Evolutionary conservation across 164 flowering plant species (phyloP).

Genomic region (Tetrastigma voinierianum): DNA sequence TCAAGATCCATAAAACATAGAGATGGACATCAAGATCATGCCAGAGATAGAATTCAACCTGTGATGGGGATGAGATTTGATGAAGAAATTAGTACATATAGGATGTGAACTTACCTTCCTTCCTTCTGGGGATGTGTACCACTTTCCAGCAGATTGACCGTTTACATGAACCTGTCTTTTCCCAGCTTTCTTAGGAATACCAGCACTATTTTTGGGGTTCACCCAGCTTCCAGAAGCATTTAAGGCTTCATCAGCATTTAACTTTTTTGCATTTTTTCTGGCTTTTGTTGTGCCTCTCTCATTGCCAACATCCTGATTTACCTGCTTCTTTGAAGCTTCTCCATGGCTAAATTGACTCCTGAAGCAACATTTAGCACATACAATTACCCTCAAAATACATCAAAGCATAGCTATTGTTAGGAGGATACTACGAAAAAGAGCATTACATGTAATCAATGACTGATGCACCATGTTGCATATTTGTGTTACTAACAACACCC

Average conservation of each 20-base stretch:
- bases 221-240: slow-evolving; percentile 55
- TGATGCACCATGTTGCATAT: slow-evolving; percentile 29
- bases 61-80: no score
- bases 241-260: slow-evolving; percentile 28
- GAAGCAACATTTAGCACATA: slow-evolving; percentile 14
- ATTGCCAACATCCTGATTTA: slow-evolving; percentile 16
- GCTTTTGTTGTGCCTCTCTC: slow-evolving; percentile 27
- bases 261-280: slow-evolving; percentile 31
- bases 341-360: slow-evolving; percentile 73
- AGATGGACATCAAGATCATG: neutral
- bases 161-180: slow-evolving; percentile 64
- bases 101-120: slow-evolving; percentile 48
- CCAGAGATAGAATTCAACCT: neutral
- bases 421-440: neutral
- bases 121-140: slow-evolving; percentile 69
- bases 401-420: neutral
- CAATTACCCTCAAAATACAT: neutral
- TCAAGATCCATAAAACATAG: no score
- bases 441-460: slow-evolving; percentile 72
- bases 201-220: slow-evolving; percentile 41
- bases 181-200: slow-evolving; percentile 61
- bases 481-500: slow-evolving; percentile 26
- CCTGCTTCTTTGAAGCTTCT: slow-evolving; percentile 27
- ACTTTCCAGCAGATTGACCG: slow-evolving; percentile 55
- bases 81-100: no score